These are phyloP conservation scores for Pichia ethanolica DNA, from an alignment of 805 yeast species.

Conservation along the genomic window DNA sequence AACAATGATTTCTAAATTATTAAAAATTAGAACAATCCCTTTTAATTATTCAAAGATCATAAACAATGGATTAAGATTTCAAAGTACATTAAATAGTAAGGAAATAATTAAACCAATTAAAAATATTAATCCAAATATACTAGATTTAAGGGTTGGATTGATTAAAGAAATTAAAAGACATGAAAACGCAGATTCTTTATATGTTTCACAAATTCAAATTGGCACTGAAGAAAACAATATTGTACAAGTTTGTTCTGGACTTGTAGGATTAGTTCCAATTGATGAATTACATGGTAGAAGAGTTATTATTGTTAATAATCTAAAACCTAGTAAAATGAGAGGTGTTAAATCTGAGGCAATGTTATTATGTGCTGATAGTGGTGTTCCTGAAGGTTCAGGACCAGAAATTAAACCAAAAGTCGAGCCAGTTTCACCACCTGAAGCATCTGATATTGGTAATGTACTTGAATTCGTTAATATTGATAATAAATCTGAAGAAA, in stretches of 20 bases:
- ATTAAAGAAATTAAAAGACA: constrained; percentile 41
- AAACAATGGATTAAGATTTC: neutral
- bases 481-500: neutral
- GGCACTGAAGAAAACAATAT: constrained; percentile 6
- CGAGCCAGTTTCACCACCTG: constrained; percentile 43
- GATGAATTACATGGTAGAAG: constrained; percentile 31
- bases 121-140: constrained; percentile 14
- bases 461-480: neutral
- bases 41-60: neutral
- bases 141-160: constrained; percentile 38
- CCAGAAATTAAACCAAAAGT: constrained; percentile 21
- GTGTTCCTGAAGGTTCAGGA: neutral
- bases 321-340: constrained; percentile 57
- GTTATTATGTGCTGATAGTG: constrained; percentile 49
- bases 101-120: neutral
- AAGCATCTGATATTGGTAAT: constrained; percentile 29
- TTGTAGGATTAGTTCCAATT: constrained; percentile 37
- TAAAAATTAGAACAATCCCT: too few relatives aligned
- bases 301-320: constrained; percentile 49
- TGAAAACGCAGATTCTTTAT: constrained; percentile 52
- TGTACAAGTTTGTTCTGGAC: constrained; percentile 51
- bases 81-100: constrained; percentile 1
- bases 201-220: constrained; percentile 44
- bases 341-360: constrained; percentile 58
- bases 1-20: neutral